Conservation (phyloP, 169 alveolate species). For the Cryptosporidium sp. region DNA sequence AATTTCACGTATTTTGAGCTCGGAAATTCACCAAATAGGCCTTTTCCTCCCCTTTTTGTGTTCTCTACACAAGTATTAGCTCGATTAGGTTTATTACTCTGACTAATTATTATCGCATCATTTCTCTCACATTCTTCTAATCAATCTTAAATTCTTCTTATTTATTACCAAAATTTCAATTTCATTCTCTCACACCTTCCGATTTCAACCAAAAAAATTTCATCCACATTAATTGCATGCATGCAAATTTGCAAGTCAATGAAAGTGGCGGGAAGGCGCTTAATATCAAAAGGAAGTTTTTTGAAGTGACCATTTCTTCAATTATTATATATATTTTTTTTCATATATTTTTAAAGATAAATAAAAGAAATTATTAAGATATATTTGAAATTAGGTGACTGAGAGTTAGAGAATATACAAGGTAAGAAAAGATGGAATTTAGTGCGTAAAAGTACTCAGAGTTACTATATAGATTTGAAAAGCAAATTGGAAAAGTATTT, state of each 20-base stretch:
- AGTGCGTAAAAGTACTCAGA: no score
- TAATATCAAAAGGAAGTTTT: not conserved
- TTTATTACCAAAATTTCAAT: not conserved
- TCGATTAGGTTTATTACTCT: no score
- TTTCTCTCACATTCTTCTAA: not conserved
- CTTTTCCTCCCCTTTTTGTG: not conserved
- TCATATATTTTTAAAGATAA: no score
- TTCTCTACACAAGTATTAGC: not conserved
- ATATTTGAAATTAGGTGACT: no score
- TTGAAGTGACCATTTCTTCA: not conserved
- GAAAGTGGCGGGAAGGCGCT: constrained; percentile 14
- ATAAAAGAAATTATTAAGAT: not conserved
- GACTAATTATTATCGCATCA: not conserved
- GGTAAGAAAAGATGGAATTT: not conserved
- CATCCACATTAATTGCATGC: constrained; percentile 9
- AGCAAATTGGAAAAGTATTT: not conserved
- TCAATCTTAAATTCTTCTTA: no score
- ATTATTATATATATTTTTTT: not conserved
- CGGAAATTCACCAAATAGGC: not conserved
- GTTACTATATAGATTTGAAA: no score
- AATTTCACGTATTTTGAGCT: not conserved
- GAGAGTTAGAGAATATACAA: not conserved
- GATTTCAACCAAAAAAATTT: not conserved
- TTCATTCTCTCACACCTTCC: not conserved
- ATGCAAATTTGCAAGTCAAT: constrained; percentile 24